Evolutionary conservation across 805 yeast species (phyloP), one percentile per base, ranked within the genome.

Genomic region (Candida michaelii): DNA sequence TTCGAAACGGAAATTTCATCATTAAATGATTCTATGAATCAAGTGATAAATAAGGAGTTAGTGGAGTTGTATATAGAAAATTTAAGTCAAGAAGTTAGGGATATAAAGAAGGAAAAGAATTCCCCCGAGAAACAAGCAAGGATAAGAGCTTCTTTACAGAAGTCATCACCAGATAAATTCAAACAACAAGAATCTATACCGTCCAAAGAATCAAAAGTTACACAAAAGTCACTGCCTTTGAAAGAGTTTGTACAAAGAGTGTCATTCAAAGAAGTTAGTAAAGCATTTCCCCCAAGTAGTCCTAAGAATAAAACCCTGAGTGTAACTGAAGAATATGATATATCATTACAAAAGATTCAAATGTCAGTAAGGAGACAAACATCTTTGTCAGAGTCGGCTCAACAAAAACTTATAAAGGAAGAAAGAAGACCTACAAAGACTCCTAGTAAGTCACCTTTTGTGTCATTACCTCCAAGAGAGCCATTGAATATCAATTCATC

Each of bases 391-490:
- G 27, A 41, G 12, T 13, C 36, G 3, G 24, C 25, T 12, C 18
- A 24, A 13, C 35, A 11, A 14, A 34, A 40, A 21, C 11, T 14
- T 2, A 21, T 39, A 9, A 35, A 27, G 11, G 29, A 34, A 34
- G 37, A 34, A 34, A 24, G 30, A 12, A 5, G 25, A 11, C 19
- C 30, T 6, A 36, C 33, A 25, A 39, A 58, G 29, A 59, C 66
- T 9, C 67, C 71, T 2, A 58, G 56, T 27, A 42, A 68, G 29
- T 53, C 63, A 9, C 63, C 73, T 1, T 69, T 62, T 43, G 69
- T 65, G 1, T 52, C 71, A 1, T 46, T 69, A 14, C 74, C 74
- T 1, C 53, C 68, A 6, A 50, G 70, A 33, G 71, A 66, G 30
- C 74, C 74, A 4, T 56, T 68, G 14, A 51, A 60, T 13, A 55